phyloP scores from a whole-genome alignment of 108 stramenopile genomes.

The Skeletonema costatum region DNA sequence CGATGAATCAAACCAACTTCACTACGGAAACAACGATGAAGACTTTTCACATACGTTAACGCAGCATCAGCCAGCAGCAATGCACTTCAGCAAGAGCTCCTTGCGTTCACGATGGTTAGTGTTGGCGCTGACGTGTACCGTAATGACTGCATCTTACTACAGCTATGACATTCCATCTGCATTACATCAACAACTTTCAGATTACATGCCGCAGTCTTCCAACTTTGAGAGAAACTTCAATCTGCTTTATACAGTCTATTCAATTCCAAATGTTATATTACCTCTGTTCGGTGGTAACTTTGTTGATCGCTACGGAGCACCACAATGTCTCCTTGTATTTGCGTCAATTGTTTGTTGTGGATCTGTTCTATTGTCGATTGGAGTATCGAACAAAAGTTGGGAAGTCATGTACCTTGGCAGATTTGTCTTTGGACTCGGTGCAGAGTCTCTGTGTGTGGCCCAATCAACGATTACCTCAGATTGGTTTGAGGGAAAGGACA shows the following conservation, averaged over 20 bases:
- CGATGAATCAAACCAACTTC: background rate
- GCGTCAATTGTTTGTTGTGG: conserved; percentile 38
- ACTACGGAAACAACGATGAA: background rate
- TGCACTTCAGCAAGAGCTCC: background rate
- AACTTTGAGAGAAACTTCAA: conserved; percentile 53
- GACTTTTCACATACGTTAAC: background rate
- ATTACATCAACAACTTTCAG: conserved; percentile 45
- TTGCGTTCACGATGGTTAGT: conserved; percentile 37
- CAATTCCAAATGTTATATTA: conserved; percentile 61
- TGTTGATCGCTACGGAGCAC: conserved; percentile 48
- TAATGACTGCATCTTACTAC: conserved; percentile 34
- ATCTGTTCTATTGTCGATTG: conserved; percentile 55
- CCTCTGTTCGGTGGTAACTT: conserved; percentile 67
- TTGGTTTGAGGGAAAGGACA: conserved; percentile 68
- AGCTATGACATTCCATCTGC: conserved; percentile 44
- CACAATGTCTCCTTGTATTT: conserved; percentile 37
- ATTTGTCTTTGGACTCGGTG: conserved; percentile 65
- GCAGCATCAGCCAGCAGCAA: background rate
- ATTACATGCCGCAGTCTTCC: conserved; percentile 26
- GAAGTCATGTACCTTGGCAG: conserved; percentile 60
- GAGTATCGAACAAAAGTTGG: conserved; percentile 43
- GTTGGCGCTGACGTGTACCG: conserved; percentile 18
- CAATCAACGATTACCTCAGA: conserved; percentile 56
- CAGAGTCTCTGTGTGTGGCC: conserved; percentile 62
- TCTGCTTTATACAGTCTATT: conserved; percentile 69